Conservation (phyloP, 2,329 filamentous ascomycete genomes). For the Botrytis fragariae region DNA sequence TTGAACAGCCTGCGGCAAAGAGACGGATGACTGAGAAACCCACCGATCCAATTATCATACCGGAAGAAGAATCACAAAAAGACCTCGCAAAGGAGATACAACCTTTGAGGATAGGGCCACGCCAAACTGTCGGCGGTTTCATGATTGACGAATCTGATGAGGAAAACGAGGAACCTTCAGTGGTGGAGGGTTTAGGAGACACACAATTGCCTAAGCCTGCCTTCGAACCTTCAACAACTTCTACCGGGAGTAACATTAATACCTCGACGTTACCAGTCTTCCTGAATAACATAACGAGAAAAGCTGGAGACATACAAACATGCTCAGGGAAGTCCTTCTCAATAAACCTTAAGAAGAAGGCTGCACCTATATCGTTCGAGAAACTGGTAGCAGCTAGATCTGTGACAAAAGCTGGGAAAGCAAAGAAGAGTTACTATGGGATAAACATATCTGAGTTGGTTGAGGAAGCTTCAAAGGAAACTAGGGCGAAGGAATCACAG, state of each 20-base stretch:
- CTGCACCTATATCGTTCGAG: conserved; percentile 56
- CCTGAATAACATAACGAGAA: conserved; percentile 23
- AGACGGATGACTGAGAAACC: conserved; percentile 43
- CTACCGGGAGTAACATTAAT: neutral
- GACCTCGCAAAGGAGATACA: neutral
- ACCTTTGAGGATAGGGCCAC: neutral
- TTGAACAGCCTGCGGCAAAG: conserved; percentile 43
- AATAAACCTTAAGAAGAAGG: conserved; percentile 53
- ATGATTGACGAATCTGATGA: conserved; percentile 23
- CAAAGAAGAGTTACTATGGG: conserved; percentile 80
- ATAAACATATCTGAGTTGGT: conserved; percentile 86
- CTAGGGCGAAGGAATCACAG: conserved; percentile 38
- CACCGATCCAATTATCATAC: neutral
- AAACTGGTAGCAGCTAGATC: conserved; percentile 67
- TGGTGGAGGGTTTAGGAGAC: conserved; percentile 7
- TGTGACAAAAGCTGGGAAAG: conserved; percentile 62
- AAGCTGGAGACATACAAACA: conserved; percentile 32
- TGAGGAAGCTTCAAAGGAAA: conserved; percentile 61
- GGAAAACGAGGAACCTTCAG: conserved; percentile 16
- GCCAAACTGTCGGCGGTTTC: conserved; percentile 22
- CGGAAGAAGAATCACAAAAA: neutral
- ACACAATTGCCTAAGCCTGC: conserved; percentile 10
- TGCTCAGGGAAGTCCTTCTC: conserved; percentile 52
- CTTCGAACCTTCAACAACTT: neutral
- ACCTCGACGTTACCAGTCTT: conserved; percentile 29